These are phyloP conservation scores for Tardiomyces digboiensis DNA, from an alignment of 1,139 yeast species.

Conservation along the genomic window DNA sequence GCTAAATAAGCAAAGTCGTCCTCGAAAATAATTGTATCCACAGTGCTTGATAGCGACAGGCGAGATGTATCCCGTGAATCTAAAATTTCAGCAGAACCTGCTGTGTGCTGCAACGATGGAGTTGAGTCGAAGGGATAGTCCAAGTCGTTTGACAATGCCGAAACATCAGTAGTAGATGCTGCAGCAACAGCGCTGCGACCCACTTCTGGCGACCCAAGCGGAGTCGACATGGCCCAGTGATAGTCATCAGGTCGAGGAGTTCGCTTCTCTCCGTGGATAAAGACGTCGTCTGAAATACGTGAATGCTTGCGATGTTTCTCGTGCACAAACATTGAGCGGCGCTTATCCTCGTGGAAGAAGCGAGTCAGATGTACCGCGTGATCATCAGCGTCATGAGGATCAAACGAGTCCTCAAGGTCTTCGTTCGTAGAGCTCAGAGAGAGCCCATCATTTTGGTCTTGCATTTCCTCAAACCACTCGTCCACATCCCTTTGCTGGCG, in stretches of 20 bases:
- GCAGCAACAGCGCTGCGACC: not conserved
- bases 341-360: not conserved
- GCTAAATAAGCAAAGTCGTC: conserved; percentile 27
- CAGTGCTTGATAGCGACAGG: not conserved
- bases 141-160: not conserved
- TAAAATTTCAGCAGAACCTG: not conserved
- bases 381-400: not conserved
- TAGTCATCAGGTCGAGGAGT: not conserved
- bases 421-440: conserved; percentile 7
- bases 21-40: not conserved
- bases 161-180: not conserved
- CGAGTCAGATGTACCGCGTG: not conserved
- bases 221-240: not conserved
- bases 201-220: not conserved
- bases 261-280: conserved; percentile 2
- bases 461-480: conserved; percentile 21
- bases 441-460: conserved; percentile 13
- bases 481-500: conserved; percentile 24
- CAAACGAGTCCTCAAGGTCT: not conserved
- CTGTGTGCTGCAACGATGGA: not conserved
- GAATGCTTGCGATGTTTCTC: not conserved
- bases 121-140: not conserved
- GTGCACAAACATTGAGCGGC: not conserved
- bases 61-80: not conserved
- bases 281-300: not conserved